A percentile compares a stretch with the other conserved stretches of the same genome.
These are phyloP conservation scores for Physaria fendleri DNA, from an alignment of 345 rosid species.

Conservation along the genomic window DNA sequence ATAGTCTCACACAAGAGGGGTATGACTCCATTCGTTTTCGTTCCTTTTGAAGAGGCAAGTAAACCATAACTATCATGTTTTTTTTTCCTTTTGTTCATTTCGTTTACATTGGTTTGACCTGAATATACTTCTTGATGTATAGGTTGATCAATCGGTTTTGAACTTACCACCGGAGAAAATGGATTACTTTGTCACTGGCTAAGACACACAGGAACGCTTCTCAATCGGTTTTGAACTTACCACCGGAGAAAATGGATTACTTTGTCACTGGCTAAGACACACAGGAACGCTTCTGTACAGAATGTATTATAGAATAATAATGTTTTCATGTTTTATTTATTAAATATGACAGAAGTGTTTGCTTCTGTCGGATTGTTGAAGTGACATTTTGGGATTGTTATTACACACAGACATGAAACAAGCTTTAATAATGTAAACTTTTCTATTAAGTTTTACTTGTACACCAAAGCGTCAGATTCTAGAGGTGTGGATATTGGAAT, in stretches of 20 bases:
- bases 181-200: conserved; percentile 88
- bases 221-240: conserved; percentile 71
- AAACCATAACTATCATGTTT: not conserved
- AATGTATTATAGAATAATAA: conserved; percentile 10
- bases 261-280: conserved; percentile 61
- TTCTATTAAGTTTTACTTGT: not conserved
- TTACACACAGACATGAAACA: conserved; percentile 8
- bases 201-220: conserved; percentile 5
- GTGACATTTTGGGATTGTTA: not conserved
- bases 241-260: conserved; percentile 94
- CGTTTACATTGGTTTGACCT: not conserved
- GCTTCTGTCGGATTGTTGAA: not conserved
- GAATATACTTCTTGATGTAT: not conserved
- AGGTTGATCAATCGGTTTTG: conserved; percentile 77
- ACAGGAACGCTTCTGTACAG: conserved; percentile 3
- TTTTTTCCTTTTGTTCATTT: not conserved
- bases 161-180: conserved; percentile 92
- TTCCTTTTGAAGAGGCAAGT: conserved; percentile 87
- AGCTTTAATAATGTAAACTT: not conserved
- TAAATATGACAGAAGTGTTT: not conserved
- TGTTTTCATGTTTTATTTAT: not conserved
- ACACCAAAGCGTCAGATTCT: conserved; percentile 23
- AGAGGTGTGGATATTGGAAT: conserved; percentile 29
- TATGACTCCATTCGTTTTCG: conserved; percentile 75
- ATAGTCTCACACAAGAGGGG: conserved; percentile 72